Percentiles rank a stretch among this genome's conserved stretches.
These are phyloP conservation scores for Clitopilus hobsonii DNA, from an alignment of 768 basidiomycete genomes.

Conservation along the genomic window DNA sequence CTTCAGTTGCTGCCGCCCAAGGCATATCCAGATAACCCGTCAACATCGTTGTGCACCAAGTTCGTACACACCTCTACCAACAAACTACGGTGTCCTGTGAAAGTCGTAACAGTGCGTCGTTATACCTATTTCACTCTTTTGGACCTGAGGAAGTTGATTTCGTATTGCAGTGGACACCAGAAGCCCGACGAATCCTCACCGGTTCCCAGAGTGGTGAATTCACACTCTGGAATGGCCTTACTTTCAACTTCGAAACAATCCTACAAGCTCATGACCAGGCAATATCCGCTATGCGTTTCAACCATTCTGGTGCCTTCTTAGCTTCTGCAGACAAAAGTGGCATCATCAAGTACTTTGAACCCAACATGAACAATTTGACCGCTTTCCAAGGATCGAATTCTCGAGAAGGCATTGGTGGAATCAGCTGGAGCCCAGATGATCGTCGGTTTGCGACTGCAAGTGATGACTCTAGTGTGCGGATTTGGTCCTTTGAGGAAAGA, in stretches of 20 bases:
- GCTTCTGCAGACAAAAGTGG: constrained; percentile 92
- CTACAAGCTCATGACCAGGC: constrained; percentile 98
- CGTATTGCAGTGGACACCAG: constrained; percentile 84
- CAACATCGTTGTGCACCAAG: constrained; percentile 93
- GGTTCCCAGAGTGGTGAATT: constrained; percentile 98
- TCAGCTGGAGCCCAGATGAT: constrained; percentile 92
- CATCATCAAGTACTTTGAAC: constrained; percentile 97
- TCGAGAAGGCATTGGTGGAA: constrained; percentile 90
- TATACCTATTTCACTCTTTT: constrained; percentile 13
- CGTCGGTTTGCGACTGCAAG: constrained; percentile 89
- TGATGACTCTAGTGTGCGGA: constrained; percentile 90
- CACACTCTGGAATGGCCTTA: constrained; percentile 97
- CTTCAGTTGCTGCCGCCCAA: constrained; percentile 86
- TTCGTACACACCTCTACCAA: constrained; percentile 98
- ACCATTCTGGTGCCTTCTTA: constrained; percentile 90
- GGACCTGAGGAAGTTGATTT: background rate
- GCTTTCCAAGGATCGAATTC: constrained; percentile 82
- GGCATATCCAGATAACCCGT: constrained; percentile 87
- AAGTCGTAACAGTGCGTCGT: constrained; percentile 89
- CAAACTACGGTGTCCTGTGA: constrained; percentile 96
- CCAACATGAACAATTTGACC: constrained; percentile 97
- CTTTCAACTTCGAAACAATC: constrained; percentile 99
- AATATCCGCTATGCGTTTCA: constrained; percentile 85
- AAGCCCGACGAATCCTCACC: constrained; percentile 88
- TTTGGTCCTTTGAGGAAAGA: constrained; percentile 94